These are phyloP conservation scores for Medicago truncatula DNA, from an alignment of 306 rosid genomes.

Conservation along the genomic window MtrunA17r5.0-ANR NC_053049.1:36896001-36896500, in stretches of 20 bases:
- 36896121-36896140: constrained; percentile 56
- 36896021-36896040: constrained; percentile 49
- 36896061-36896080: constrained; percentile 48
- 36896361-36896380: constrained; percentile 51
- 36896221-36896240: constrained; percentile 87
- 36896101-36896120: constrained; percentile 54
- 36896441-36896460: constrained; percentile 71
- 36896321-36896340: constrained; percentile 9
- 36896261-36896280: constrained; percentile 67
- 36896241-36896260: constrained; percentile 88
- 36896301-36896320: constrained; percentile 19
- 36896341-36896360: constrained; percentile 16
- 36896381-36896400: constrained; percentile 61
- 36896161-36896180: constrained; percentile 57
- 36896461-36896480: constrained; percentile 74
- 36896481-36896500: constrained; percentile 83
- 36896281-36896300: constrained; percentile 75
- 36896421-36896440: constrained; percentile 71
- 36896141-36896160: constrained; percentile 53
- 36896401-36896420: constrained; percentile 55
- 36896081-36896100: constrained; percentile 49
- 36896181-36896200: constrained; percentile 68
- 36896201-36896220: constrained; percentile 55
- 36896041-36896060: constrained; percentile 63
- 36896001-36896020: constrained; percentile 33